Percentiles rank a stretch among this genome's conserved stretches.
Evolutionary conservation across 805 yeast species (phyloP).

Genomic region (Cyberlindnera meyerae): DNA sequence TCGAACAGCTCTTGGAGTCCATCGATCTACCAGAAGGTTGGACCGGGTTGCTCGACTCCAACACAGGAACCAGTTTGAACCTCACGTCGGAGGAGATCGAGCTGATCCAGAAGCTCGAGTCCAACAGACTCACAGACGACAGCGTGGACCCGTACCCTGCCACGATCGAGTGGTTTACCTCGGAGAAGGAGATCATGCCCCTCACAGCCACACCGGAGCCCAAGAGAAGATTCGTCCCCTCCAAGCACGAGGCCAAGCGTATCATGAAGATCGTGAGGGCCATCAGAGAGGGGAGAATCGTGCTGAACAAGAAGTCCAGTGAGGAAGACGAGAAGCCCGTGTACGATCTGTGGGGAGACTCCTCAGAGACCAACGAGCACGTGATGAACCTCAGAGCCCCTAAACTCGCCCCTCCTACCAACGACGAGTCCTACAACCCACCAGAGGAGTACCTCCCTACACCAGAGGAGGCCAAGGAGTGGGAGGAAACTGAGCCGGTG

Average conservation of each 20-base stretch:
- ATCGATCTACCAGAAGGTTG: slow-evolving; percentile 97
- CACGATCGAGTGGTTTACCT: slow-evolving; percentile 91
- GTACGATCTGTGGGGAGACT: slow-evolving; percentile 85
- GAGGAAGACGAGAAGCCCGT: slow-evolving; percentile 46
- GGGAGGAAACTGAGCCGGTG: slow-evolving; percentile 64
- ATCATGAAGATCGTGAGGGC: slow-evolving; percentile 96
- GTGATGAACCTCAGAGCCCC: slow-evolving; percentile 94
- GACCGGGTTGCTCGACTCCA: slow-evolving; percentile 92
- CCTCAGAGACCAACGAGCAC: slow-evolving; percentile 61
- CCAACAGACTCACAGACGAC: slow-evolving; percentile 79
- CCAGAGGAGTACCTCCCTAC: slow-evolving; percentile 89
- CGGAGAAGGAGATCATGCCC: slow-evolving; percentile 82
- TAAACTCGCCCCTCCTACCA: slow-evolving; percentile 90
- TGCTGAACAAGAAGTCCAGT: slow-evolving; percentile 56
- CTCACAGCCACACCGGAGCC: slow-evolving; percentile 94
- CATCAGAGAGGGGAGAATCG: slow-evolving; percentile 90
- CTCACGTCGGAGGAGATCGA: slow-evolving; percentile 84
- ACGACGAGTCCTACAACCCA: slow-evolving; percentile 95
- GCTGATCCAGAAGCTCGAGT: slow-evolving; percentile 78
- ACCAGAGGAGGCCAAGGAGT: slow-evolving; percentile 68
- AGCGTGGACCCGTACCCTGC: slow-evolving; percentile 86
- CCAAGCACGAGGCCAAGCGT: slow-evolving; percentile 93
- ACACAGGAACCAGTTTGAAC: slow-evolving; percentile 81
- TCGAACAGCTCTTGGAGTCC: slow-evolving; percentile 81
- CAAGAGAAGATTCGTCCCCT: slow-evolving; percentile 92